phyloP scores from a whole-genome alignment of 257 asterid genomes.

The Nicotiana paniculata region DNA sequence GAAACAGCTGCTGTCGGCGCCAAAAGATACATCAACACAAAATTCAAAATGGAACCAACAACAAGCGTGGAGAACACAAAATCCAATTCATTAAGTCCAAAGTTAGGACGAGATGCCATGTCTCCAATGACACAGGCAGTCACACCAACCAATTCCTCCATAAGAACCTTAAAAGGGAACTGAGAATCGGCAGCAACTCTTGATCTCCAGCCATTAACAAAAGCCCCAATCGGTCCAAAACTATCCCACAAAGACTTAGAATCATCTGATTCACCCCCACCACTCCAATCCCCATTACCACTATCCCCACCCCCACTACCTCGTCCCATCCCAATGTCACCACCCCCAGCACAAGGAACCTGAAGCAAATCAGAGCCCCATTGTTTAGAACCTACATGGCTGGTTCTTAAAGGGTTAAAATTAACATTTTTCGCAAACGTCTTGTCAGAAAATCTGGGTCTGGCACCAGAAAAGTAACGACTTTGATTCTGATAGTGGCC shows the following conservation, averaged over 20 bases:
- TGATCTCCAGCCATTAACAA: slow-evolving; percentile 76
- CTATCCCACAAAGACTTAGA: slow-evolving; percentile 34
- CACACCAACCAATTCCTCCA: slow-evolving; percentile 92
- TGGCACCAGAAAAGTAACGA: background rate
- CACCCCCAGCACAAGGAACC: slow-evolving; percentile 17
- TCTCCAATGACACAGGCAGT: slow-evolving; percentile 78
- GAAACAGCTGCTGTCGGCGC: slow-evolving; percentile 65
- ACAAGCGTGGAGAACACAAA: slow-evolving; percentile 86
- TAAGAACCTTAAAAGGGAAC: slow-evolving; percentile 82
- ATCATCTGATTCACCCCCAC: slow-evolving; percentile 41
- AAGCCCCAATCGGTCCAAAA: slow-evolving; percentile 77
- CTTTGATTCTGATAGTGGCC: background rate
- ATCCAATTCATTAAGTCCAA: slow-evolving; percentile 89
- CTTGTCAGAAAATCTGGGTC: background rate
- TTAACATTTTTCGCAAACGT: background rate
- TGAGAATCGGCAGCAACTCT: slow-evolving; percentile 91
- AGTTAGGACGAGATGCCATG: slow-evolving; percentile 93
- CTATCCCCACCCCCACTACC: slow-evolving; percentile 28
- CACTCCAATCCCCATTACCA: slow-evolving; percentile 30
- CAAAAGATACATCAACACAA: slow-evolving; percentile 76
- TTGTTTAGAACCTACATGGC: background rate
- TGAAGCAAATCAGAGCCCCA: slow-evolving; percentile 3
- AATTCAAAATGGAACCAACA: slow-evolving; percentile 73
- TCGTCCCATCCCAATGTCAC: slow-evolving; percentile 7
- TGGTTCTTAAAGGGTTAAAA: background rate